Evolutionary conservation across 2,329 filamentous ascomycete genomes (phyloP).

Genomic region (Pestalotiopsis fici): DNA sequence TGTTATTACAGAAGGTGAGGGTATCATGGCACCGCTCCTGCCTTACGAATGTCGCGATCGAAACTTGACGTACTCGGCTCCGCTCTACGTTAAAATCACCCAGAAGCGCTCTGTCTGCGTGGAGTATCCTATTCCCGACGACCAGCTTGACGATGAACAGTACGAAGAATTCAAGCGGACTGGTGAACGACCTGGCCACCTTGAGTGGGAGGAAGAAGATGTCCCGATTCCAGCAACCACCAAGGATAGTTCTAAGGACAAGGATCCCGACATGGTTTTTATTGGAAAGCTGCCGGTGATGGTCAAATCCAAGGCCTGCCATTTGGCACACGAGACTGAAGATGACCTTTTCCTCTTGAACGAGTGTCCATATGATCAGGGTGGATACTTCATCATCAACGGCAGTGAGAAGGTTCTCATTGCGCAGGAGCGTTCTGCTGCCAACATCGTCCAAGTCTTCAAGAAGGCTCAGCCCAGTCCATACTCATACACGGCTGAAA

Average conservation of each 20-base stretch:
- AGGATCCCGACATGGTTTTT: constrained; percentile 73
- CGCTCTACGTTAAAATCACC: constrained; percentile 85
- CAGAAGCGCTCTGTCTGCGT: constrained; percentile 83
- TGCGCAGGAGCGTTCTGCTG: constrained; percentile 94
- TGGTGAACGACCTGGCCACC: constrained; percentile 57
- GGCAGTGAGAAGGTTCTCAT: constrained; percentile 98
- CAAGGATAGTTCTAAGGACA: constrained; percentile 53
- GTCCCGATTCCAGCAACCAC: constrained; percentile 50
- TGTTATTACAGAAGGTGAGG: constrained; percentile 90
- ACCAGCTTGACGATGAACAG: constrained; percentile 70
- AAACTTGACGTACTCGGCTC: constrained; percentile 93
- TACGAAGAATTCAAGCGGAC: constrained; percentile 55
- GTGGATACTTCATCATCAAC: constrained; percentile 99
- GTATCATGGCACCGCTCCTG: constrained; percentile 79
- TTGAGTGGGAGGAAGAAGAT: constrained; percentile 64
- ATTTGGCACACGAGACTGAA: constrained; percentile 80
- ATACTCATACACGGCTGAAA: constrained; percentile 92
- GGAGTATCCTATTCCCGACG: constrained; percentile 67
- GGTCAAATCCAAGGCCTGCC: constrained; percentile 96
- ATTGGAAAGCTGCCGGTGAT: constrained; percentile 97
- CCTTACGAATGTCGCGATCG: constrained; percentile 95
- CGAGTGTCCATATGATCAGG: constrained; percentile 97
- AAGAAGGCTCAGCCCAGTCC: constrained; percentile 93
- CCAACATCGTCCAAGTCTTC: constrained; percentile 99
- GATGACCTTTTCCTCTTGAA: constrained; percentile 88